phyloP scores from a whole-genome alignment of 805 yeast species.

The Saccharomycopsis selenospora region DNA sequence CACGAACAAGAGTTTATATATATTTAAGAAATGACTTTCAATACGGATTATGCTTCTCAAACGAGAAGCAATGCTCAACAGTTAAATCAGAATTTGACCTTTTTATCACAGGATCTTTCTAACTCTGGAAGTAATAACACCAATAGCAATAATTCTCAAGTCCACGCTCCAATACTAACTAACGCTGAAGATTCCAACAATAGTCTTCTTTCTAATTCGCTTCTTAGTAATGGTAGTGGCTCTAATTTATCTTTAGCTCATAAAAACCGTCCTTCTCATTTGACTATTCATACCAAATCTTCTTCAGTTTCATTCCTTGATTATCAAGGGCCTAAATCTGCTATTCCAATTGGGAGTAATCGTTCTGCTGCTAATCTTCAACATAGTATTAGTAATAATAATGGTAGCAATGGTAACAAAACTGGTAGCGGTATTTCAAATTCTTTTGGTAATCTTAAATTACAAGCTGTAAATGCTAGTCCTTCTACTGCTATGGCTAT shows the following conservation, averaged over 20 bases:
- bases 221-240: not conserved
- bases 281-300: slow-evolving; percentile 14
- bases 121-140: not conserved
- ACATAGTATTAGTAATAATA: not conserved
- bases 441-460: not conserved
- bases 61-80: slow-evolving; percentile 6
- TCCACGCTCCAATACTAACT: not conserved
- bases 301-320: slow-evolving; percentile 18
- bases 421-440: not conserved
- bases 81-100: slow-evolving; percentile 4
- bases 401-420: not conserved
- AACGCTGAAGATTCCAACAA: not conserved
- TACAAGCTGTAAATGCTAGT: slow-evolving; percentile 11
- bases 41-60: slow-evolving; percentile 8
- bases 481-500: slow-evolving; percentile 30
- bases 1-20: no score
- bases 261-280: not conserved
- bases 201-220: not conserved
- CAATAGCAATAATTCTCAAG: not conserved
- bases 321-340: slow-evolving; percentile 7
- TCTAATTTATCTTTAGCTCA: not conserved
- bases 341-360: not conserved
- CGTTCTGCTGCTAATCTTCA: not conserved
- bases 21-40: no score
- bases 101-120: slow-evolving; percentile 7